Base-by-base conservation (phyloP, 2,329 filamentous ascomycete genomes). In the Ceratocystis cacaofunesta region DNA sequence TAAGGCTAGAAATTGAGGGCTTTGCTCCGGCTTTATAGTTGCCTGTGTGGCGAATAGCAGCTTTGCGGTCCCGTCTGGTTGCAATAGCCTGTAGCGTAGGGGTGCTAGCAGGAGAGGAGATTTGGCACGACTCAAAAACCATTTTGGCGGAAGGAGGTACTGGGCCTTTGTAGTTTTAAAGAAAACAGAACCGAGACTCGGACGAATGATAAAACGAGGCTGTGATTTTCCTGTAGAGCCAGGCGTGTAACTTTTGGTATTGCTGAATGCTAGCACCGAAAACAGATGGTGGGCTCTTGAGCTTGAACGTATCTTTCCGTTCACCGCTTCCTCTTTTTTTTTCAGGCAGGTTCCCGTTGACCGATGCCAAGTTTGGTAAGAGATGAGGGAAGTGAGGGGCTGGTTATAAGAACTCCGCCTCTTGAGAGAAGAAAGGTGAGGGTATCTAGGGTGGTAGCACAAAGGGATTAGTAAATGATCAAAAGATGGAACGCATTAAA, bases 21-120 rank as follows among this genome's bases (percentile, higher is more conserved):
- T 63, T 64, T 28, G 61, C 19, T 6, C 43, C 32, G 8, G 43
- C 50, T 8, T 52, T 36, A 55, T 50, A 44, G 17, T 28, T 30
- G 17, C 61, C 60, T 7, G 43, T 32, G 12, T 61, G 55, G 15
- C 30, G 50, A 62, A 63, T 55, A 8, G 64, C 25, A 52, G 30
- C 55, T 22, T 64, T 60, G 12, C 65, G 52, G 61, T 64, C 65
- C 46, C 61, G 61, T 30, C 64, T 62, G 44, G 61, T 62, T 4
- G 65, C 36, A 28, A 61, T 7, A 7, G 64, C 15, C n/a, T 64
- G 58, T 0, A 12, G 46, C 12, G 30, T 28, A 15, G n/a, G 48
- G 28, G 48, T 41, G 46, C n/a, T 32, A 36, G 36, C 25, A 28
- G 46, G 15, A 62, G 58, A 15, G n/a, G 58, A 7, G 5, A 36